Evolutionary conservation across 495 filamentous ascomycete genomes (phyloP).

Genomic region (Aspergillus affinis): DNA sequence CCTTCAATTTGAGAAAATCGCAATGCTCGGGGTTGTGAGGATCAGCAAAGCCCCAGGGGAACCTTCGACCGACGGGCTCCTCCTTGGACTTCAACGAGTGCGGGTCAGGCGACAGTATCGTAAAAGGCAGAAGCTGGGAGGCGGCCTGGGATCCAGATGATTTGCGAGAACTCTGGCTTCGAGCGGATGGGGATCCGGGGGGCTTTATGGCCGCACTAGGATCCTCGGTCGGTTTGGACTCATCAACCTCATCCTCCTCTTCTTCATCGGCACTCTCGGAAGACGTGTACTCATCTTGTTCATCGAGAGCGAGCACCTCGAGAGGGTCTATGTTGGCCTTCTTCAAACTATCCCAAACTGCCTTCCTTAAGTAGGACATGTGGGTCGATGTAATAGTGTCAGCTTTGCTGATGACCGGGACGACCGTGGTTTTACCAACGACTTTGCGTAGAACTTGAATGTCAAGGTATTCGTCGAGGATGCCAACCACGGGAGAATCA

Average conservation of each 20-base stretch:
- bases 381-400: slow-evolving; percentile 92
- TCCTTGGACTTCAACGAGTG: slow-evolving; percentile 69
- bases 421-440: slow-evolving; percentile 92
- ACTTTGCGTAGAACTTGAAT: slow-evolving; percentile 85
- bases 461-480: slow-evolving; percentile 86
- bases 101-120: slow-evolving; percentile 88
- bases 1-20: slow-evolving; percentile 88
- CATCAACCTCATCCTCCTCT: slow-evolving; percentile 45
- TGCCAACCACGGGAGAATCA: slow-evolving; percentile 50
- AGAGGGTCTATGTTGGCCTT: slow-evolving; percentile 84
- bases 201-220: slow-evolving; percentile 32
- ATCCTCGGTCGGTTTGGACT: slow-evolving; percentile 27
- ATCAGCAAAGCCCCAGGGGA: slow-evolving; percentile 96
- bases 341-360: slow-evolving; percentile 85
- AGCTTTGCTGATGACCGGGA: slow-evolving; percentile 95
- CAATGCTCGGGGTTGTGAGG: slow-evolving; percentile 89
- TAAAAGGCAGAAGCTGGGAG: slow-evolving; percentile 68
- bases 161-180: slow-evolving; percentile 19
- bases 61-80: slow-evolving; percentile 69
- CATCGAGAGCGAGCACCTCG: slow-evolving; percentile 79
- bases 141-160: slow-evolving; percentile 23
- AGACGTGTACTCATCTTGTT: slow-evolving; percentile 63
- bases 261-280: slow-evolving; percentile 61
- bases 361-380: slow-evolving; percentile 89
- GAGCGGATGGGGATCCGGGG: slow-evolving; percentile 34